Evolutionary conservation across 2,329 filamentous ascomycete species (phyloP).

Genomic region (Dendryphion nanum): DNA sequence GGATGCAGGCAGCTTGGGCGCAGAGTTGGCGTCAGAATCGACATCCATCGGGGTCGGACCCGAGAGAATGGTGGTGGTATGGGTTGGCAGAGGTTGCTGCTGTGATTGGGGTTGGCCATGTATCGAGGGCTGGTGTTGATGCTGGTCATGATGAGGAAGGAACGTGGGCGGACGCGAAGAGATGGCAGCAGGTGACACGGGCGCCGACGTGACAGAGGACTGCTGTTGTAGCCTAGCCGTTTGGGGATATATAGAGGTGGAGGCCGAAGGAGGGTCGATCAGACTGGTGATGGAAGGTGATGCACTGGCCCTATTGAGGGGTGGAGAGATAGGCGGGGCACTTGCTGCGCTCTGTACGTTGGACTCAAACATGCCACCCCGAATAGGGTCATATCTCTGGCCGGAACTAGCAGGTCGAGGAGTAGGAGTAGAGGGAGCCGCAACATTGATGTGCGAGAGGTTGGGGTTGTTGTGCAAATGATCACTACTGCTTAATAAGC

Average conservation of each 20-base stretch:
- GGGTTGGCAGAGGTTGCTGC: slow-evolving; percentile 11
- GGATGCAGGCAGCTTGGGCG: slow-evolving; percentile 10
- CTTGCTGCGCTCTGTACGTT: slow-evolving; percentile 44
- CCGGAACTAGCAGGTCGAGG: slow-evolving; percentile 64
- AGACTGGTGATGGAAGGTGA: slow-evolving; percentile 91
- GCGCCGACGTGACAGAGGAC: slow-evolving; percentile 39
- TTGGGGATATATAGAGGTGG: slow-evolving; percentile 36
- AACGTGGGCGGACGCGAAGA: slow-evolving; percentile 24
- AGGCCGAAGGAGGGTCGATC: slow-evolving; percentile 65
- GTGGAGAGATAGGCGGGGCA: slow-evolving; percentile 48
- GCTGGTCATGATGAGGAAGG: slow-evolving; percentile 28
- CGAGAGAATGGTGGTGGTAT: slow-evolving; percentile 15
- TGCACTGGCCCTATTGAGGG: slow-evolving; percentile 71
- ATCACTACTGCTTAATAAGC: slow-evolving; percentile 41
- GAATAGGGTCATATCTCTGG: slow-evolving; percentile 86
- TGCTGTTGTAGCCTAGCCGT: slow-evolving; percentile 34
- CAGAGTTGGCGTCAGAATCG: slow-evolving; percentile 27
- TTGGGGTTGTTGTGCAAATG: slow-evolving; percentile 37
- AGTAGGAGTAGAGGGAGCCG: slow-evolving; percentile 50
- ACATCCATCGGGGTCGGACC: slow-evolving; percentile 37
- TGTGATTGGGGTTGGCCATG: slow-evolving; percentile 21
- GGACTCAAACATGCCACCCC: slow-evolving; percentile 55
- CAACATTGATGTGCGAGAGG: slow-evolving; percentile 38
- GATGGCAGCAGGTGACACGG: slow-evolving; percentile 38
- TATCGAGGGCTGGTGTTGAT: slow-evolving; percentile 14